Percentiles rank a stretch among this genome's conserved stretches.
These are phyloP conservation scores for Hordeum pubiflorum DNA, from an alignment of 202 grass and related monocot genomes.

Conservation along the genomic window DNA sequence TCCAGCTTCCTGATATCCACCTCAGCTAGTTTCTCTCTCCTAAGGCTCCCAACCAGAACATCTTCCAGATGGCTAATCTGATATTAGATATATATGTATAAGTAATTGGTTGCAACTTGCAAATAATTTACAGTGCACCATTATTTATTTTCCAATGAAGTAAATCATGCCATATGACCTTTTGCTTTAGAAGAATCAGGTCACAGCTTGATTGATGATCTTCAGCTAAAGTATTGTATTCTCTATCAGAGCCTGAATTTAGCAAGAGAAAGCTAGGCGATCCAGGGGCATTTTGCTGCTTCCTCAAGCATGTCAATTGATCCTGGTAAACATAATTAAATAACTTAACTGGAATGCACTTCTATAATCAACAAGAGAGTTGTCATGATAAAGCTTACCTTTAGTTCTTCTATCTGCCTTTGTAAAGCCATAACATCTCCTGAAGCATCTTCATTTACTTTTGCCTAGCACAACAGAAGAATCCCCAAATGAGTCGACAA, in stretches of 20 bases:
- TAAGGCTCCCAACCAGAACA: conserved; percentile 64
- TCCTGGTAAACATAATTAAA: conserved; percentile 34
- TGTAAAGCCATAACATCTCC: conserved; percentile 82
- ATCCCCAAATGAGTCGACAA: neutral
- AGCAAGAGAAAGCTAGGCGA: conserved; percentile 31
- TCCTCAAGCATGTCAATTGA: conserved; percentile 61
- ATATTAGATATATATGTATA: conserved; percentile 13
- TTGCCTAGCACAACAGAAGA: conserved; percentile 51
- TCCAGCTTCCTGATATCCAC: conserved; percentile 57
- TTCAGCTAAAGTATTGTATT: conserved; percentile 32
- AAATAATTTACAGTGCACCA: conserved; percentile 7
- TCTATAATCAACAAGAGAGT: conserved; percentile 10
- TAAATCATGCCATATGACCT: conserved; percentile 39
- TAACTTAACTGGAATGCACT: neutral
- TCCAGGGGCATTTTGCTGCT: conserved; percentile 40
- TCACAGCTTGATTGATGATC: conserved; percentile 39
- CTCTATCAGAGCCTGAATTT: conserved; percentile 42
- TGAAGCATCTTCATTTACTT: conserved; percentile 89
- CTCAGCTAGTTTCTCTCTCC: conserved; percentile 70
- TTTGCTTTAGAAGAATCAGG: conserved; percentile 46
- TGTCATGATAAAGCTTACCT: conserved; percentile 34
- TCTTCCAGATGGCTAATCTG: conserved; percentile 65
- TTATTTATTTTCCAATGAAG: conserved; percentile 8
- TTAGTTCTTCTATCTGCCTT: conserved; percentile 77
- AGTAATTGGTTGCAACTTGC: neutral